Evolutionary conservation across 495 filamentous ascomycete species (phyloP).

Genomic region (Lophium mytilinum): DNA sequence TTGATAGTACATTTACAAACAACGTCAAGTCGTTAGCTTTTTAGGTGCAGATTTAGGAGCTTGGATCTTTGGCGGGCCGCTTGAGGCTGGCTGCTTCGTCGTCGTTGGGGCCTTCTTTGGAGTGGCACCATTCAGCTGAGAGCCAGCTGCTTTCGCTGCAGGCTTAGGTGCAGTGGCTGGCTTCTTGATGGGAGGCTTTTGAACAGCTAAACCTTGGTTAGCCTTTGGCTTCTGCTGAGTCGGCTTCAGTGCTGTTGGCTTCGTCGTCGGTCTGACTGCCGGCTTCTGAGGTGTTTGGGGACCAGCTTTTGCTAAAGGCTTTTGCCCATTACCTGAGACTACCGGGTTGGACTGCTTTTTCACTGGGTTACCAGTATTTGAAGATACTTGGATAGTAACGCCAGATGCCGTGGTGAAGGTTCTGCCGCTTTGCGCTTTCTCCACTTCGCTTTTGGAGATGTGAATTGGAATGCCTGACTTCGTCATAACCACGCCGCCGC

Average conservation of each 20-base stretch:
- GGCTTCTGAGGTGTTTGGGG: neutral
- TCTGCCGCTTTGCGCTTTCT: constrained; percentile 11
- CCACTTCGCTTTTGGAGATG: constrained; percentile 9
- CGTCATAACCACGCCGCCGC: constrained; percentile 15
- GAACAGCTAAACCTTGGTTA: neutral
- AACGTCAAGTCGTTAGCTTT: neutral
- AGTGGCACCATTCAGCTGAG: neutral
- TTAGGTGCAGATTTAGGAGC: neutral
- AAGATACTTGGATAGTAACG: too few relatives aligned
- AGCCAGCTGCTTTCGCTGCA: neutral
- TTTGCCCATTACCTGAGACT: neutral
- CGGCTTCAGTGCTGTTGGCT: neutral
- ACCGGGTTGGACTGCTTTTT: neutral
- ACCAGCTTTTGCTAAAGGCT: neutral
- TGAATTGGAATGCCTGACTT: constrained; percentile 15
- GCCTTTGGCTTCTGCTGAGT: neutral
- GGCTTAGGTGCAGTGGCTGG: neutral
- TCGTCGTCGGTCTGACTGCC: neutral
- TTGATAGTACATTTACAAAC: neutral
- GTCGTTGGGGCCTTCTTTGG: neutral
- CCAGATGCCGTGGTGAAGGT: too few relatives aligned
- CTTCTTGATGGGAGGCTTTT: neutral
- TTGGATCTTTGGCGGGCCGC: neutral
- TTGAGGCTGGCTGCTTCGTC: neutral
- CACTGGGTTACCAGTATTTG: neutral